A percentile compares a stretch with the other conserved stretches of the same genome.
Conservation (phyloP, 164 flowering plant species). For the Magnolia kwangsiensis region DNA sequence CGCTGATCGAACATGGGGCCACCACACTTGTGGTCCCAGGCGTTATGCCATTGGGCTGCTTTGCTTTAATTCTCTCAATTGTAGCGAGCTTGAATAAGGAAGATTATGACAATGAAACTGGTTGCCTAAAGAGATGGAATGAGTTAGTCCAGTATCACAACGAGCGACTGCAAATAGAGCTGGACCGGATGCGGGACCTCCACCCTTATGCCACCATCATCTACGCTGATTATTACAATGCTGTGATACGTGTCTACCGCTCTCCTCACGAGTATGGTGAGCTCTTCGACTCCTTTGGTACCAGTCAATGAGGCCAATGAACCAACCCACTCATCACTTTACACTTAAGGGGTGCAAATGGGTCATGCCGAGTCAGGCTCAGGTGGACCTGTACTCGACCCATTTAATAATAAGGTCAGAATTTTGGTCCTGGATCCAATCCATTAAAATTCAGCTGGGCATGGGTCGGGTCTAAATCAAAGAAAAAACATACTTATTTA, state of each 20-base stretch:
- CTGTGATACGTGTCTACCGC: not conserved
- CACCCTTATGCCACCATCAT: constrained; percentile 5
- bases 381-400: no score
- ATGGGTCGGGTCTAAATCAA: no score
- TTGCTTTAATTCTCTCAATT: not conserved
- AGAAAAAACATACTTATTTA: no score
- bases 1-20: constrained; percentile 57
- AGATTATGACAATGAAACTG: constrained; percentile 1
- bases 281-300: not conserved
- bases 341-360: no score
- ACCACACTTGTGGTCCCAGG: constrained; percentile 49
- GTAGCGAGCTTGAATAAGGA: not conserved
- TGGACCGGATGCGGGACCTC: not conserved
- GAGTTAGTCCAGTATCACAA: not conserved
- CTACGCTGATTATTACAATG: constrained; percentile 1
- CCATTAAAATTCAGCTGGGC: no score
- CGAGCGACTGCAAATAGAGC: not conserved
- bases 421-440: no score
- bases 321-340: no score
- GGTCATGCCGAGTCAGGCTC: no score
- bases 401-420: no score
- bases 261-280: not conserved
- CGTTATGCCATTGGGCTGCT: constrained; percentile 23
- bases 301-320: no score
- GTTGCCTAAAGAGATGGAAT: not conserved